Evolutionary conservation across 2,329 filamentous ascomycete genomes (phyloP).

Genomic region (Apiospora aurea): DNA sequence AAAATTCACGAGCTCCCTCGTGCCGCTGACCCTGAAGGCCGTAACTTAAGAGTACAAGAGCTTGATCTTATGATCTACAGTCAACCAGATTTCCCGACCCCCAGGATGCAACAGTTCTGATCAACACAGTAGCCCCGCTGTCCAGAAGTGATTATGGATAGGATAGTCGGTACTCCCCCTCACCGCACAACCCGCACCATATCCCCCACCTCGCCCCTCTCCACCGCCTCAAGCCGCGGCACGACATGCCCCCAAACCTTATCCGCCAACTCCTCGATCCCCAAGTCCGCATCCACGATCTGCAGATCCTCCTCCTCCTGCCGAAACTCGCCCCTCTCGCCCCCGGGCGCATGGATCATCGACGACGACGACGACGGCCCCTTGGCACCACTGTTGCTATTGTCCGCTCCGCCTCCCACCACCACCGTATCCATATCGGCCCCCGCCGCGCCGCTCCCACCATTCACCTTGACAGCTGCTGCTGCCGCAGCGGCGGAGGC

Average conservation of each 20-base stretch:
- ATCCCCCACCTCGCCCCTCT: slow-evolving; percentile 56
- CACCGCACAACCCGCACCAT: slow-evolving; percentile 53
- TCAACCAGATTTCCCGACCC: too few species aligned
- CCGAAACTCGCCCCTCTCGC: slow-evolving; percentile 44
- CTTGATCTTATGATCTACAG: too few species aligned
- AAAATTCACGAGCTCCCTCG: too few species aligned
- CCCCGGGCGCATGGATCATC: background rate
- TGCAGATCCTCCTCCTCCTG: slow-evolving; percentile 62
- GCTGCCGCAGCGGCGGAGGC: background rate
- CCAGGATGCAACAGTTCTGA: too few species aligned
- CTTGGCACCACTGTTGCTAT: background rate
- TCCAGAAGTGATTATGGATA: too few species aligned
- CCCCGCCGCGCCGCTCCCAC: background rate
- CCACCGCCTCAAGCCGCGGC: slow-evolving; percentile 55
- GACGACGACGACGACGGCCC: slow-evolving; percentile 1
- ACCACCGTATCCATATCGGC: slow-evolving; percentile 1
- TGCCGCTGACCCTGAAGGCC: too few species aligned
- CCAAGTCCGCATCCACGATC: slow-evolving; percentile 61
- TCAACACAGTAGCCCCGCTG: too few species aligned
- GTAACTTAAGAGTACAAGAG: too few species aligned
- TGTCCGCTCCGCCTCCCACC: background rate
- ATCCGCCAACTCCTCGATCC: slow-evolving; percentile 63
- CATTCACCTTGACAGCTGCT: slow-evolving; percentile 27
- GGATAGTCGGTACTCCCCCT: too few species aligned
- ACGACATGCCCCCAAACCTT: slow-evolving; percentile 61